Evolutionary conservation across 352 stramenopile genomes (phyloP), one percentile per base, ranked within the genome.

Genomic region (Phytopythium delawarense): DNA sequence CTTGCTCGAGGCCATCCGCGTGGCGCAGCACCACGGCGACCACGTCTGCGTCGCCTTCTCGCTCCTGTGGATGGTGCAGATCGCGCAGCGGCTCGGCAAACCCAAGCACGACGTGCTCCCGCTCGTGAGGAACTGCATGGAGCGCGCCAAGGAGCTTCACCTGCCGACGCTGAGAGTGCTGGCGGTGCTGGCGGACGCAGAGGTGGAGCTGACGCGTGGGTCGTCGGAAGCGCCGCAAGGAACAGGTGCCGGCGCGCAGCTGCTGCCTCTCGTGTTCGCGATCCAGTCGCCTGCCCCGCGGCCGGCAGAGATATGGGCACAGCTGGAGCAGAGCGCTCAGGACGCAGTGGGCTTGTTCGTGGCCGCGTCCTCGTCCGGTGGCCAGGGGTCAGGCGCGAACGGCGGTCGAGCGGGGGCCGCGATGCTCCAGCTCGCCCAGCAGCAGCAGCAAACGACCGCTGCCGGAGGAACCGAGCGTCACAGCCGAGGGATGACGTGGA

Each of bases 11-110:
- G 88, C 92, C 3, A 92, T 98, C 46, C 81, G 90, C 20, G 88
- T 98, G 20, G 91, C 91, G 8, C 93, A 98, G 61, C 89, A 98
- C 62, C 84, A 96, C 50, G 88, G 89, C 30, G 93, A 98, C 72
- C 81, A 94, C 57, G 76, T 96, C 2, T 98, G 92, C 62, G 92
- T 98, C 20, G 89, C 87, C 4, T 98, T 98, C 72, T 89, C 93
- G 39, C 74, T 98, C 4, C 86, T 81, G 25, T 98, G 92, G 91
- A 77, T 96, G 42, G 76, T 92, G 57, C 75, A 78, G 2, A 72
- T 91, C n/a, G 78, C 87, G 37, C 74, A 81, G 55, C 75, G 78
- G 34, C 69, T 77, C 4, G 85, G 92, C 0, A 83, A 79, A 35
- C 67, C 82, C 23, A 84, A 84, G 52, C 71, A 74, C 20, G 63